Percentiles rank a stretch among this genome's conserved stretches.
Evolutionary conservation across 139 green algal genomes (phyloP).

Genomic region (Deuterostichococcus epilithicus): DNA sequence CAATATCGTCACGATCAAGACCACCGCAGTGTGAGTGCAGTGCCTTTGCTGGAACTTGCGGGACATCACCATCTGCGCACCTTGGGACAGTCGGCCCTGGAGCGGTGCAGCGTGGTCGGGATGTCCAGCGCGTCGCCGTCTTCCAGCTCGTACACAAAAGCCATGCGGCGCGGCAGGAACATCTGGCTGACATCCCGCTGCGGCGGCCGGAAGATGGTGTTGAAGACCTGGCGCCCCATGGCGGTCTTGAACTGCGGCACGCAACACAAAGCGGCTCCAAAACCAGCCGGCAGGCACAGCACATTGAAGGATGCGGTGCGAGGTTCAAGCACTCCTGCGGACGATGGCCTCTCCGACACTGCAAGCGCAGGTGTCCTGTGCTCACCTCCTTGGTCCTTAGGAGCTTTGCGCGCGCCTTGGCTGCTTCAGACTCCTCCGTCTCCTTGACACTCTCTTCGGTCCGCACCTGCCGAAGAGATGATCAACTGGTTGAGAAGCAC

Average conservation of each 20-base stretch:
- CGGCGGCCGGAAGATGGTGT: conserved; percentile 51
- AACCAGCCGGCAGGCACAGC: not conserved
- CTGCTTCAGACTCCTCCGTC: conserved; percentile 8
- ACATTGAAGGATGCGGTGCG: not conserved
- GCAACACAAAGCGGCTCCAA: not conserved
- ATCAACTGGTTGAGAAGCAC: not conserved
- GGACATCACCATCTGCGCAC: conserved; percentile 13
- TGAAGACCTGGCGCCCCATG: conserved; percentile 47
- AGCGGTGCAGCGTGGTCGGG: conserved; percentile 81
- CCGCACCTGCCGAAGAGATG: not conserved
- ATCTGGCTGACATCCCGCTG: conserved; percentile 38
- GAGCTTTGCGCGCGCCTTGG: not conserved
- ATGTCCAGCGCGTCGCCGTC: conserved; percentile 47
- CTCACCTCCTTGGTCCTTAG: not conserved
- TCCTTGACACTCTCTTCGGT: not conserved
- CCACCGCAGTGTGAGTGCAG: too few relatives aligned
- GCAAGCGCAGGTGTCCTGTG: too few relatives aligned
- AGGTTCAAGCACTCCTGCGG: not conserved
- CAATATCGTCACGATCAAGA: too few relatives aligned
- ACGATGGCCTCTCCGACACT: not conserved
- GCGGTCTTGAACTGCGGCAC: conserved; percentile 44
- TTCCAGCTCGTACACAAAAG: conserved; percentile 85
- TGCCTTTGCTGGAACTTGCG: conserved; percentile 8
- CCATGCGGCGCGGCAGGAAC: conserved; percentile 71
- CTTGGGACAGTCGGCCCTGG: conserved; percentile 84